Base-by-base conservation (phyloP, 2,329 filamentous ascomycete species). In the Phaeosphaeriaceae sp. region DNA sequence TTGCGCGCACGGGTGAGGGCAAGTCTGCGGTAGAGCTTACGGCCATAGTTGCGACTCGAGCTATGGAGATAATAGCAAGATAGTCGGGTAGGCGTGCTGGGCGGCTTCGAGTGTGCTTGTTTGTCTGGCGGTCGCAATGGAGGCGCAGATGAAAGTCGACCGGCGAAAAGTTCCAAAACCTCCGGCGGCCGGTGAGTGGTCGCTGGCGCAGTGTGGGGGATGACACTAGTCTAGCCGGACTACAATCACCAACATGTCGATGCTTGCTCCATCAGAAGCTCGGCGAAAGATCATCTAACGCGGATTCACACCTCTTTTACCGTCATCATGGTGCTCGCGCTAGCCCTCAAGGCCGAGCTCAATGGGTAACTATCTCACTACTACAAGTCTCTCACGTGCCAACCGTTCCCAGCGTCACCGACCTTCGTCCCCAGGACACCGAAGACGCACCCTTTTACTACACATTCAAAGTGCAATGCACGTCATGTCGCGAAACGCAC, bases 381-480 rank as follows among this genome's bases (percentile, higher is more conserved):
- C 21, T 10, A 27, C 45, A 24, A 11, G 15, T 13, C 11, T 19
- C 7, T 11, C 22, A 47, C 2, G 22, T 27, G 45, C 21, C 45
- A 22, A 42, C 46, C 13, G 45, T 54, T 22, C 60, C 48, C 70
- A 98, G 95, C 47, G 93, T 99, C 59, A 97, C 93, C 59, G 91
- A 95, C 72, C 88, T 99, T 67, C 89, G 89, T 56, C 95, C 95
- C 7, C 84, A 89, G 67, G 95, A 99, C 77, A 92, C 89, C 7
- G 82, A 89, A 68, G 91, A 91, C 19, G 86, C 85, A 58, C 92
- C 93, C 3, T 99, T 97, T 82, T 96, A 90, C 85, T 99, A 97
- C 82, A 97, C 92, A 51, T 98, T 99, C 86, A 95, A 91, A 76
- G 94, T 99, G 36, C 92, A 97, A 83, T 99, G 95, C 81, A 97